Conservation (phyloP, 2,329 filamentous ascomycete genomes). For the Lachnellula cervina region DNA sequence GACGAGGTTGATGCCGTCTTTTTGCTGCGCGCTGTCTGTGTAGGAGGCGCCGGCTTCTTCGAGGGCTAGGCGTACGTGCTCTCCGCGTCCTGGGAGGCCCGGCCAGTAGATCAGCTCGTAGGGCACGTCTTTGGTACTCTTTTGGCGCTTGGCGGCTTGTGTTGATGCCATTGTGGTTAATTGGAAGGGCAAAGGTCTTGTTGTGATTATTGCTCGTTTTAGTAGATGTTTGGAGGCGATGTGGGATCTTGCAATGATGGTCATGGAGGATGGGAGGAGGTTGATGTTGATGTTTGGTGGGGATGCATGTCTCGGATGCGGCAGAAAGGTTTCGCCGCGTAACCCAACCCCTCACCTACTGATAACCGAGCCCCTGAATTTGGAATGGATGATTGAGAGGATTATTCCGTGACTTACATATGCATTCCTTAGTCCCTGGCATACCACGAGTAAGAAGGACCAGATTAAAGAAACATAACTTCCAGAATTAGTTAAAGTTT, state of each 20-base stretch:
- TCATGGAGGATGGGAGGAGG: background rate
- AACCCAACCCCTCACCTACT: no score
- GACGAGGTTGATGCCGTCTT: slow-evolving; percentile 49
- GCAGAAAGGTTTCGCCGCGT: no score
- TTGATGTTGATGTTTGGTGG: background rate
- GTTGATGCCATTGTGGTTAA: slow-evolving; percentile 6
- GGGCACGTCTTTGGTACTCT: slow-evolving; percentile 38
- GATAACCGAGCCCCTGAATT: no score
- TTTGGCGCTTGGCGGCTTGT: slow-evolving; percentile 34
- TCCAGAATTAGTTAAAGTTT: no score
- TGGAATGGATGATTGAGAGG: no score
- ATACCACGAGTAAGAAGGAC: no score
- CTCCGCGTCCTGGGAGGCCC: slow-evolving; percentile 64
- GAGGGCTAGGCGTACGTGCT: slow-evolving; percentile 67
- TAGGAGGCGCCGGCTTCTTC: slow-evolving; percentile 64
- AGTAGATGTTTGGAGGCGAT: background rate
- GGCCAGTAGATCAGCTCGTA: slow-evolving; percentile 24
- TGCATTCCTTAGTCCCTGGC: no score
- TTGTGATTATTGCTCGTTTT: background rate
- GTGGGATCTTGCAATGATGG: background rate
- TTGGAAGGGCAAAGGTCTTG: background rate
- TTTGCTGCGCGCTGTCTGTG: slow-evolving; percentile 52
- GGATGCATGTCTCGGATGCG: no score
- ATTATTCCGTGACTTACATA: no score
- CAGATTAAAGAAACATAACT: no score